Percentiles rank a stretch among this genome's conserved stretches.
These are phyloP conservation scores for Clonostachys rhizophaga DNA, from an alignment of 2,329 filamentous ascomycete species.

Conservation along the genomic window DNA sequence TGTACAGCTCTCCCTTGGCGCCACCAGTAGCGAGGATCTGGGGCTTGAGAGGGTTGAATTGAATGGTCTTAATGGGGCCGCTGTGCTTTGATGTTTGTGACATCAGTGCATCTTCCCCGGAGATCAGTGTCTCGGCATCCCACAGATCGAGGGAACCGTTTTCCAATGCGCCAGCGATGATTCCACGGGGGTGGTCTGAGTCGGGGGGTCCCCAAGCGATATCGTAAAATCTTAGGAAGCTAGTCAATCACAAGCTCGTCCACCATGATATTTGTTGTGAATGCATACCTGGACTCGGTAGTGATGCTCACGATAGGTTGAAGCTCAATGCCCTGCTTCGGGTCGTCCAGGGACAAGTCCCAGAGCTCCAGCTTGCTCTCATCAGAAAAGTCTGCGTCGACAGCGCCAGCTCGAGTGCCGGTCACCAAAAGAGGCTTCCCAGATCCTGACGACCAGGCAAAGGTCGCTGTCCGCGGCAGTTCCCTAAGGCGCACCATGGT, in stretches of 20 bases:
- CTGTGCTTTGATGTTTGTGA: constrained; percentile 86
- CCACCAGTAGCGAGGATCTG: constrained; percentile 91
- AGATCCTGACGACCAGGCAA: constrained; percentile 88
- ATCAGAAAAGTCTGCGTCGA: constrained; percentile 96
- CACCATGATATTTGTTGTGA: no score
- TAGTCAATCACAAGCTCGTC: no score
- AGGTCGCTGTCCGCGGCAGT: constrained; percentile 93
- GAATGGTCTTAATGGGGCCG: constrained; percentile 86
- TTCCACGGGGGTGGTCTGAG: constrained; percentile 73
- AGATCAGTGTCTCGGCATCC: constrained; percentile 71
- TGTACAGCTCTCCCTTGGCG: constrained; percentile 91
- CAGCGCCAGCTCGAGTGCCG: constrained; percentile 89
- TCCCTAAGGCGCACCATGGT: constrained; percentile 94
- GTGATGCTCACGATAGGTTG: constrained; percentile 78
- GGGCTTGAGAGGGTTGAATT: constrained; percentile 92
- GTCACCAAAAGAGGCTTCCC: constrained; percentile 81
- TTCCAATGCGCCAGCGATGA: constrained; percentile 93
- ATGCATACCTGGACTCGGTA: constrained; percentile 78
- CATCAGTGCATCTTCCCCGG: constrained; percentile 68
- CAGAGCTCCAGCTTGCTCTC: constrained; percentile 95
- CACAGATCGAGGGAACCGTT: constrained; percentile 91
- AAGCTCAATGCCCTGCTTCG: constrained; percentile 74
- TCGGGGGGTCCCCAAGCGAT: constrained; percentile 88
- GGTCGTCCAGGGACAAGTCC: constrained; percentile 81
- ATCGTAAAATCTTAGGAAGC: constrained; percentile 75